Conservation (phyloP, 2,329 filamentous ascomycete genomes). For the Alternaria sp. region DNA sequence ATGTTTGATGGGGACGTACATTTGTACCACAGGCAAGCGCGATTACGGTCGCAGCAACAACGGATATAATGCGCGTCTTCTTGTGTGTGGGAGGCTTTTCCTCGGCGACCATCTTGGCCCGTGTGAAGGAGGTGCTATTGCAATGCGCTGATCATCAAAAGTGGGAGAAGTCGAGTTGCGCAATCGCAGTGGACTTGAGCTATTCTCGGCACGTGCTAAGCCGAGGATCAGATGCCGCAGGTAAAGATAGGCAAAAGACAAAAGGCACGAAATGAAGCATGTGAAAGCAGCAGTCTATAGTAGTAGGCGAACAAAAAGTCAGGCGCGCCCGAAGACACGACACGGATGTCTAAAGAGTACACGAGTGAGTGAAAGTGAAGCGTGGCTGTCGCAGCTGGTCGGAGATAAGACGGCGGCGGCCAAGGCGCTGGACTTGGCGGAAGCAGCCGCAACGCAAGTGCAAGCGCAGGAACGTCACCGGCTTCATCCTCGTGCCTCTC, state of each 20-base stretch:
- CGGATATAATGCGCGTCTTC: slow-evolving; percentile 78
- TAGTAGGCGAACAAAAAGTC: slow-evolving; percentile 4
- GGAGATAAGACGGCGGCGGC: slow-evolving; percentile 35
- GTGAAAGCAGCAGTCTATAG: neutral
- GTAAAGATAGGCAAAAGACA: slow-evolving; percentile 6
- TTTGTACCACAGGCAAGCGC: slow-evolving; percentile 93
- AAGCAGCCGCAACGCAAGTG: slow-evolving; percentile 20
- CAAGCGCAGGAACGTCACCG: slow-evolving; percentile 29
- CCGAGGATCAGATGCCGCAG: slow-evolving; percentile 6
- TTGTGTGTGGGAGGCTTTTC: slow-evolving; percentile 57
- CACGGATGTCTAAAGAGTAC: slow-evolving; percentile 4
- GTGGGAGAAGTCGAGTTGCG: slow-evolving; percentile 11
- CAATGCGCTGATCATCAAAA: slow-evolving; percentile 34
- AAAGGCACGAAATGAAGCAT: slow-evolving; percentile 3
- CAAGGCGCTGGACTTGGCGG: slow-evolving; percentile 22
- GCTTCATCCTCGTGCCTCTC: slow-evolving; percentile 23
- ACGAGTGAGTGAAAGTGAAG: slow-evolving; percentile 10
- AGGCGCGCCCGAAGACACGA: slow-evolving; percentile 8
- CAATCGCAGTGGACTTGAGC: slow-evolving; percentile 12
- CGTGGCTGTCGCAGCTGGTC: slow-evolving; percentile 16
- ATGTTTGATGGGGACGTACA: slow-evolving; percentile 60
- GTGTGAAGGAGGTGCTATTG: slow-evolving; percentile 25
- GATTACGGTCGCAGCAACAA: slow-evolving; percentile 83
- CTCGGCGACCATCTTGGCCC: slow-evolving; percentile 36
- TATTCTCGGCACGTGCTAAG: slow-evolving; percentile 20